Evolutionary conservation across 257 asterid species (phyloP).

Genomic region (Fraxinus pennsylvanica): DNA sequence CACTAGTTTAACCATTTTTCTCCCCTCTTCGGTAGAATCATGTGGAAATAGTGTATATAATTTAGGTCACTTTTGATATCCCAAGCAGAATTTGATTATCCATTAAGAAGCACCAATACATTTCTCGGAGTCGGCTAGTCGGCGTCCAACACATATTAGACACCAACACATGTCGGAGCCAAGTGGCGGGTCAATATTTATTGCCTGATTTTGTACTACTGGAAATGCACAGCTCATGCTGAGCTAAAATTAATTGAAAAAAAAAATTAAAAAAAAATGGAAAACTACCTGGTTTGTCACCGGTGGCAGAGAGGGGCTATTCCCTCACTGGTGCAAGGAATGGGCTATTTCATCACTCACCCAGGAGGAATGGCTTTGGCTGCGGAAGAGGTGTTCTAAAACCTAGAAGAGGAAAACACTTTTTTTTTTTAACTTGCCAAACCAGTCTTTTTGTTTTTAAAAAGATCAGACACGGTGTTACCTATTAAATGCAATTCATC

Average conservation of each 20-base stretch:
- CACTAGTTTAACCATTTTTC: neutral
- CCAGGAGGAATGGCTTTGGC: no score
- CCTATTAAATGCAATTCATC: neutral
- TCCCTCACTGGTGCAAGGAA: neutral
- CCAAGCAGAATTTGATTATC: slow-evolving; percentile 6
- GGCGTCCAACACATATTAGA: neutral
- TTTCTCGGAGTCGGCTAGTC: neutral
- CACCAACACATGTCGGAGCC: neutral
- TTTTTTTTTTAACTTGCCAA: no score
- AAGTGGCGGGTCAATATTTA: neutral
- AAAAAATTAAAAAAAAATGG: no score
- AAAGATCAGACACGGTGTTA: no score
- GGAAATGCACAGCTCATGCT: neutral
- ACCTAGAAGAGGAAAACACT: no score
- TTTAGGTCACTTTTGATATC: neutral
- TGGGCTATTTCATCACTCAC: no score
- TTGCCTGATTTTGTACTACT: neutral
- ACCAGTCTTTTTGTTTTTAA: no score
- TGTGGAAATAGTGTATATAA: neutral
- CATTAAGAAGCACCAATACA: no score
- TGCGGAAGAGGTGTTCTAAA: no score
- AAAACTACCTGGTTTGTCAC: neutral
- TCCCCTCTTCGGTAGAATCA: neutral
- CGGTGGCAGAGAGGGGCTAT: neutral
- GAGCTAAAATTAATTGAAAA: neutral